Evolutionary conservation across 2,329 filamentous ascomycete species (phyloP).

Genomic region (Aspergillus unguis): DNA sequence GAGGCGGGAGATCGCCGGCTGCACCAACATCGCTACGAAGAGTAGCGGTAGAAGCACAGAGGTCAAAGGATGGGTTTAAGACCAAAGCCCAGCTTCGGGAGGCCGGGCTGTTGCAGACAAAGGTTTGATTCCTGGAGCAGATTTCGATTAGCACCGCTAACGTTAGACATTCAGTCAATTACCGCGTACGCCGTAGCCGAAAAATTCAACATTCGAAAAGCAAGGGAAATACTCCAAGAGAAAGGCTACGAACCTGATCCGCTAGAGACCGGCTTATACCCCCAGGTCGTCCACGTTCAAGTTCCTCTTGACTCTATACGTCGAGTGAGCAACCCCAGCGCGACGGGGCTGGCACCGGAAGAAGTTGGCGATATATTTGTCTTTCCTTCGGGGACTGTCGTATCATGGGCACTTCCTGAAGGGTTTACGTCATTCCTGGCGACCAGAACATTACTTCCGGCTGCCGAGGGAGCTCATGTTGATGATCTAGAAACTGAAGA

Average conservation of each 20-base stretch:
- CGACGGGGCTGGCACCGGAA: conserved; percentile 38
- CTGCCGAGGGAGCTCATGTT: conserved; percentile 71
- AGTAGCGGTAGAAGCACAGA: conserved; percentile 81
- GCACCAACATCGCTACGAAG: conserved; percentile 74
- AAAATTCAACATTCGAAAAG: conserved; percentile 59
- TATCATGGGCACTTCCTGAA: conserved; percentile 83
- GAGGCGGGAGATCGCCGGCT: conserved; percentile 49
- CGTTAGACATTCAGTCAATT: conserved; percentile 42
- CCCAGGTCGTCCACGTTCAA: conserved; percentile 63
- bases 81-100: conserved; percentile 41
- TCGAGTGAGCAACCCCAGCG: conserved; percentile 41
- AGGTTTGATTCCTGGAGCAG: conserved; percentile 23
- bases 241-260: conserved; percentile 64
- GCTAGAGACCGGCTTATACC: conserved; percentile 58
- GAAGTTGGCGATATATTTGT: conserved; percentile 83
- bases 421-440: conserved; percentile 67
- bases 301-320: conserved; percentile 47
- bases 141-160: conserved; percentile 14
- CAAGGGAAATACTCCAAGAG: conserved; percentile 55
- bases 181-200: conserved; percentile 68
- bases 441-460: conserved; percentile 68
- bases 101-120: conserved; percentile 36
- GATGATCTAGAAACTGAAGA: conserved; percentile 79
- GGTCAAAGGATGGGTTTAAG: conserved; percentile 53
- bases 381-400: conserved; percentile 90